Conservation (phyloP, 73 alveolate species). For the Paramecium biaurelia region DNA sequence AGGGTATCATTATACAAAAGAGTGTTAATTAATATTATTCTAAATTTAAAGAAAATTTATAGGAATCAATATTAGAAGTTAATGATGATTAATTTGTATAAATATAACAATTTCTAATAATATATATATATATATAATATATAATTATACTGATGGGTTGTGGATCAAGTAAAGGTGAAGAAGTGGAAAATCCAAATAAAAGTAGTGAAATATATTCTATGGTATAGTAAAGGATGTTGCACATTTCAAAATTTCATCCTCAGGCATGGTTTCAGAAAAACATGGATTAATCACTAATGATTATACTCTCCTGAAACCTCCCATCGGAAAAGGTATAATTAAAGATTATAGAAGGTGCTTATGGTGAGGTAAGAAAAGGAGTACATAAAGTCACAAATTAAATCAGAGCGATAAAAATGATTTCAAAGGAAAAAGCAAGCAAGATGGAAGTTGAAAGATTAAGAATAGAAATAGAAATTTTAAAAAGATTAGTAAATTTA, state of each 20-base stretch:
- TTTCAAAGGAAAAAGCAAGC: constrained; percentile 70
- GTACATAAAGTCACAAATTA: constrained; percentile 74
- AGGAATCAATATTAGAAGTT: not conserved
- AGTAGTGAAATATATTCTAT: not conserved
- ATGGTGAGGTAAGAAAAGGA: constrained; percentile 78
- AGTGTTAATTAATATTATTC: not conserved
- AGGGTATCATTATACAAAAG: not conserved
- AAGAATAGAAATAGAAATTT: constrained; percentile 73
- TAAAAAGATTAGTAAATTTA: constrained; percentile 73
- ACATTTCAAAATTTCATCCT: constrained; percentile 38
- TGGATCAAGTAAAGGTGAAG: constrained; percentile 23
- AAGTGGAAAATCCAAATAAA: constrained; percentile 36
- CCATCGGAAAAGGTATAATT: constrained; percentile 59
- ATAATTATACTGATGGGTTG: constrained; percentile 33
- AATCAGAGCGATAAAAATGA: constrained; percentile 74
- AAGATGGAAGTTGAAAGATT: constrained; percentile 68
- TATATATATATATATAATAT: not conserved
- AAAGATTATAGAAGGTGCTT: constrained; percentile 67
- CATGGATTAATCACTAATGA: constrained; percentile 52
- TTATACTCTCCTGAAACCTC: constrained; percentile 59
- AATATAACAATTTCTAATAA: not conserved
- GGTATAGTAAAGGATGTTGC: constrained; percentile 18
- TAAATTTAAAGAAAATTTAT: no score
- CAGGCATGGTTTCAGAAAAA: constrained; percentile 53
- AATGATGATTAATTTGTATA: not conserved